Evolutionary conservation across 2,329 filamentous ascomycete species (phyloP).

Genomic region (Sporothrix pallida): DNA sequence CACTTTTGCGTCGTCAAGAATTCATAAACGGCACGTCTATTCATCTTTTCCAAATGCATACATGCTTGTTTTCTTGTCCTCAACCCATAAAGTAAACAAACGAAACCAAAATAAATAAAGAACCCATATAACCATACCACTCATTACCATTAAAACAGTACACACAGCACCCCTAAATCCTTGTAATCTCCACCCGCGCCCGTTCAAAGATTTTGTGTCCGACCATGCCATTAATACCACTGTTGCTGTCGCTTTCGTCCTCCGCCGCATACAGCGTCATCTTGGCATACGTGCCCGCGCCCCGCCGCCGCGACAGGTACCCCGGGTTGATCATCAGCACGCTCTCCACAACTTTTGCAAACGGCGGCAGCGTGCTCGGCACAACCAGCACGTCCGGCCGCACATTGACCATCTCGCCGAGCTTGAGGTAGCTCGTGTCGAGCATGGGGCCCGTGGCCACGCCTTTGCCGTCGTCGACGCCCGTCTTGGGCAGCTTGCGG

Average conservation of each 20-base stretch:
- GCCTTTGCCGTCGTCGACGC: slow-evolving; percentile 63
- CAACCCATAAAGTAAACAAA: not conserved
- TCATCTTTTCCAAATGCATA: not conserved
- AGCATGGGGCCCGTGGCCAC: slow-evolving; percentile 75
- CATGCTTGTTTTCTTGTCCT: not conserved
- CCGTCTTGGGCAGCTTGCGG: slow-evolving; percentile 68
- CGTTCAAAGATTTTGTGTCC: slow-evolving; percentile 80
- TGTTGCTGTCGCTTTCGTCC: slow-evolving; percentile 61
- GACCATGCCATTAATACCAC: slow-evolving; percentile 61
- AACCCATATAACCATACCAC: not conserved
- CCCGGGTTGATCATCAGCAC: slow-evolving; percentile 92
- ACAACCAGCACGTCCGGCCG: slow-evolving; percentile 83
- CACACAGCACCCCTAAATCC: slow-evolving; percentile 55
- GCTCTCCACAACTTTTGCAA: slow-evolving; percentile 89
- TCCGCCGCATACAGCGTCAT: slow-evolving; percentile 74
- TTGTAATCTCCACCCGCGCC: slow-evolving; percentile 83
- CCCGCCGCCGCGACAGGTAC: slow-evolving; percentile 80
- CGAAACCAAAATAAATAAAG: not conserved
- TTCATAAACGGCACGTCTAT: not conserved
- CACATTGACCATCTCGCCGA: slow-evolving; percentile 89
- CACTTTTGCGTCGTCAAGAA: not conserved
- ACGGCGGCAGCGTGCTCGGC: slow-evolving; percentile 82
- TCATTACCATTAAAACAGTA: not conserved
- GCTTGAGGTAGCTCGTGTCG: slow-evolving; percentile 81
- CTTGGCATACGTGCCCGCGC: slow-evolving; percentile 82